A percentile compares a stretch with the other conserved stretches of the same genome.
These are phyloP conservation scores for Nannochloropsis gaditana DNA, from an alignment of 108 stramenopile species.

Conservation along the genomic window DNA sequence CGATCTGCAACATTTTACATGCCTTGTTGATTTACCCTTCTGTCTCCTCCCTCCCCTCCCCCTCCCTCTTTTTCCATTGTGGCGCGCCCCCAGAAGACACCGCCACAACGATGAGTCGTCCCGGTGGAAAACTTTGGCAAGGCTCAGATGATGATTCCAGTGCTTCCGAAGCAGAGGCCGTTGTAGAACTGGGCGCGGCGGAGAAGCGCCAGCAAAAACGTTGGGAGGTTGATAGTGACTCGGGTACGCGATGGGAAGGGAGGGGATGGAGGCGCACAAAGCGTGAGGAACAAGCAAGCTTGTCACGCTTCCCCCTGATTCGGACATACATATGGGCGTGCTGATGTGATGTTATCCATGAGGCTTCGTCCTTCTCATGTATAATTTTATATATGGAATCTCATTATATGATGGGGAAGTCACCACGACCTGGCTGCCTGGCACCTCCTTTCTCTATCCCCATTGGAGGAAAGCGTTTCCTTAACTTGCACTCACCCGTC, in stretches of 20 bases:
- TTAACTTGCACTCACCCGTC: not conserved
- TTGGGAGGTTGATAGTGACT: slow-evolving; percentile 20
- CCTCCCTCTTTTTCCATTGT: not conserved
- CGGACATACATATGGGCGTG: slow-evolving; percentile 13
- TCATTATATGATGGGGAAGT: slow-evolving; percentile 18
- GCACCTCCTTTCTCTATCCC: not conserved
- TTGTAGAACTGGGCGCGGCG: not conserved
- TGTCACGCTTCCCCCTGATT: not conserved
- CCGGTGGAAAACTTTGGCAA: not conserved
- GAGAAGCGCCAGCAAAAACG: slow-evolving; percentile 16
- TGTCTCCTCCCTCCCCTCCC: not conserved
- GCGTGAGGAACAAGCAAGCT: not conserved
- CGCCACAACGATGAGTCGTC: not conserved
- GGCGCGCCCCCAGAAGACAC: not conserved
- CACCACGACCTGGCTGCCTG: not conserved
- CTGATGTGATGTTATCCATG: not conserved
- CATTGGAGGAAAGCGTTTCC: not conserved
- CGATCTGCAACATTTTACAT: not conserved
- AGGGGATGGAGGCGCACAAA: not conserved
- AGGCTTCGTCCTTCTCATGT: slow-evolving; percentile 9
- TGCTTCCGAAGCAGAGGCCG: not conserved
- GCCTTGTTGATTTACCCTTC: not conserved
- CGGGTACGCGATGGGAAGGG: not conserved
- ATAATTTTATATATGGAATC: slow-evolving; percentile 2
- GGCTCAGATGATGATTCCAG: not conserved